Evolutionary conservation across 2,329 filamentous ascomycete genomes (phyloP).

Genomic region (Botrytis squamosa): DNA sequence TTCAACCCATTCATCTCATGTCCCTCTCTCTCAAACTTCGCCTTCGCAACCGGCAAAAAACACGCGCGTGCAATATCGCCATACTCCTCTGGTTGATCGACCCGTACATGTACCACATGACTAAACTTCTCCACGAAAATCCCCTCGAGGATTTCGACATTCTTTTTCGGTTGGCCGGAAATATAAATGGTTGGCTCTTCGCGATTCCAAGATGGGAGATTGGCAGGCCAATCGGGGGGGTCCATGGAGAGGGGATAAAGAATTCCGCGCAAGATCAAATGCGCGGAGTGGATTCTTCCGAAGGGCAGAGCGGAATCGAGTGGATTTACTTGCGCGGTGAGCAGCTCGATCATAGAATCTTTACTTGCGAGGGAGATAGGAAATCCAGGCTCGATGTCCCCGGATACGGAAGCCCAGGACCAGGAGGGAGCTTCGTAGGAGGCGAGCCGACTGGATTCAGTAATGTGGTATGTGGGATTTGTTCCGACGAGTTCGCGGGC

Average conservation of each 20-base stretch:
- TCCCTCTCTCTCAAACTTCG: background rate
- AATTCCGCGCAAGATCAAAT: background rate
- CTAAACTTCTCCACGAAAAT: background rate
- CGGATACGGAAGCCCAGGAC: background rate
- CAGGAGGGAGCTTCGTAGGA: background rate
- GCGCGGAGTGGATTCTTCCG: background rate
- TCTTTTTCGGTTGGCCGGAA: background rate
- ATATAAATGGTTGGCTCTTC: background rate
- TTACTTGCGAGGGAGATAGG: accelerated
- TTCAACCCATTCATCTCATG: background rate
- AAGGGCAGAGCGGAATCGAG: background rate
- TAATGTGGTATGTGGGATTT: background rate
- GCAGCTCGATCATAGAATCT: background rate
- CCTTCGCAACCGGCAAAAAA: background rate
- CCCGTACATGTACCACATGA: background rate
- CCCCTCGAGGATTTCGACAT: background rate
- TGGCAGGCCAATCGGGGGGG: background rate
- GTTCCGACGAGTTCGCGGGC: background rate
- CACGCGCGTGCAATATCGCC: background rate
- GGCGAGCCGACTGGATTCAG: background rate
- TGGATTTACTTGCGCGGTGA: background rate
- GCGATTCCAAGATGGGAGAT: background rate
- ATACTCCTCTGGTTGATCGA: background rate
- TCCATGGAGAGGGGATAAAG: background rate
- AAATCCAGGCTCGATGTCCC: background rate